These are phyloP conservation scores for Elongisporangium anandrum DNA, from an alignment of 352 stramenopile genomes.

Conservation along the genomic window DNA sequence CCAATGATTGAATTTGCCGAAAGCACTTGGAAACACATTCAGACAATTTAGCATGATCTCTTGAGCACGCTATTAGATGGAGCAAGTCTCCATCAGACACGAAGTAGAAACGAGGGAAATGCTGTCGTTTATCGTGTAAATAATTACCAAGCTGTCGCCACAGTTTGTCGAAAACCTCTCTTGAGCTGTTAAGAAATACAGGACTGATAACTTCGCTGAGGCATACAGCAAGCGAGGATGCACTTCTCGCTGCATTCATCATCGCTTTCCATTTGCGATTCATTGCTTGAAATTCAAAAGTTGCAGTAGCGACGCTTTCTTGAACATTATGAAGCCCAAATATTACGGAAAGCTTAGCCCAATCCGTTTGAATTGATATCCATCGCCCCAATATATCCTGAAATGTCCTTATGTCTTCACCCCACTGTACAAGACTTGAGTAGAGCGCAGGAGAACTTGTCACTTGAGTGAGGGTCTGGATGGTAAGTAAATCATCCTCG, in stretches of 20 bases:
- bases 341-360: constrained; percentile 35
- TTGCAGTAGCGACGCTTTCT: constrained; percentile 44
- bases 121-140: constrained; percentile 50
- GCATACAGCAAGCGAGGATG: constrained; percentile 44
- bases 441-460: constrained; percentile 28
- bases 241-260: constrained; percentile 50
- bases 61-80: constrained; percentile 43
- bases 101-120: constrained; percentile 60
- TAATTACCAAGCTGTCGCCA: constrained; percentile 53
- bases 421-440: constrained; percentile 41
- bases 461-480: constrained; percentile 51
- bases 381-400: constrained; percentile 60
- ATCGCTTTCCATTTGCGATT: constrained; percentile 68
- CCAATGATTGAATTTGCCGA: constrained; percentile 28
- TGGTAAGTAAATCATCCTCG: constrained; percentile 50
- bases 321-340: constrained; percentile 55
- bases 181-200: constrained; percentile 37
- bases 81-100: constrained; percentile 61
- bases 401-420: constrained; percentile 54
- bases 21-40: constrained; percentile 52
- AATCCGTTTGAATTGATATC: constrained; percentile 44
- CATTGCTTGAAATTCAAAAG: constrained; percentile 54
- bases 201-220: constrained; percentile 55
- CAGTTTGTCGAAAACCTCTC: constrained; percentile 42
- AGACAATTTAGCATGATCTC: constrained; percentile 22